Percentiles rank a stretch among this genome's conserved stretches.
These are phyloP conservation scores for Quercus lobata DNA, from an alignment of 331 rosid genomes.

Conservation along the genomic window DNA sequence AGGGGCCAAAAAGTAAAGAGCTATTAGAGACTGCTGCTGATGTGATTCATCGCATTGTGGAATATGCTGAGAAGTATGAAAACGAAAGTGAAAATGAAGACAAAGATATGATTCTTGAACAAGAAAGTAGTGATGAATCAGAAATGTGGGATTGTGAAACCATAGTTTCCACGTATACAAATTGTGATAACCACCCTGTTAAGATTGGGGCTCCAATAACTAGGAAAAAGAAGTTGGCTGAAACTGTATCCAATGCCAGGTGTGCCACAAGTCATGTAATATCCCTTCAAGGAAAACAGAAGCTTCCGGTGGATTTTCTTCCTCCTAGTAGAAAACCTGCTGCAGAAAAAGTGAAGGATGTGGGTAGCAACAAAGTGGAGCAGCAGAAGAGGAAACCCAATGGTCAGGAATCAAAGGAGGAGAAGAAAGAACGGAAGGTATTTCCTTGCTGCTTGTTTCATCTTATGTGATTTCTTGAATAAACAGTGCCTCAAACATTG, in stretches of 20 bases:
- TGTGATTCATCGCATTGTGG: conserved; percentile 67
- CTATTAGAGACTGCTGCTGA: conserved; percentile 48
- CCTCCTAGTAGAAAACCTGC: conserved; percentile 46
- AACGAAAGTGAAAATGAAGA: conserved; percentile 52
- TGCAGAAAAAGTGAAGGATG: conserved; percentile 44
- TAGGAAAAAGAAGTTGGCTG: conserved; percentile 74
- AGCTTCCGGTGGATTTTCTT: conserved; percentile 73
- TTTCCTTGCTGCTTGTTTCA: neutral
- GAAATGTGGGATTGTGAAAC: conserved; percentile 96
- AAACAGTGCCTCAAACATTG: conserved; percentile 1
- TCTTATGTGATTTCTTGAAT: neutral
- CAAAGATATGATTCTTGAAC: conserved; percentile 39
- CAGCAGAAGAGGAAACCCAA: conserved; percentile 61
- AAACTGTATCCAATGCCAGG: conserved; percentile 51
- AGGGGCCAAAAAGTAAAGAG: conserved; percentile 30
- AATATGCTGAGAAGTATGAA: conserved; percentile 75
- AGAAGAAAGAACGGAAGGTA: conserved; percentile 93
- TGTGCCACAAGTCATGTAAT: conserved; percentile 48
- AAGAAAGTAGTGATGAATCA: conserved; percentile 88
- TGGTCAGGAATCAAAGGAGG: conserved; percentile 80
- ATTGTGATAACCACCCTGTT: conserved; percentile 85
- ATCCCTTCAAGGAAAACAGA: conserved; percentile 74
- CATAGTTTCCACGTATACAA: conserved; percentile 75
- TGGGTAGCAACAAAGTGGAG: conserved; percentile 35
- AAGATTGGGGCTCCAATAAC: conserved; percentile 59